Evolutionary conservation across 2,329 filamentous ascomycete genomes (phyloP), one percentile per base, ranked within the genome.

Genomic region (Xylariaceae sp.): DNA sequence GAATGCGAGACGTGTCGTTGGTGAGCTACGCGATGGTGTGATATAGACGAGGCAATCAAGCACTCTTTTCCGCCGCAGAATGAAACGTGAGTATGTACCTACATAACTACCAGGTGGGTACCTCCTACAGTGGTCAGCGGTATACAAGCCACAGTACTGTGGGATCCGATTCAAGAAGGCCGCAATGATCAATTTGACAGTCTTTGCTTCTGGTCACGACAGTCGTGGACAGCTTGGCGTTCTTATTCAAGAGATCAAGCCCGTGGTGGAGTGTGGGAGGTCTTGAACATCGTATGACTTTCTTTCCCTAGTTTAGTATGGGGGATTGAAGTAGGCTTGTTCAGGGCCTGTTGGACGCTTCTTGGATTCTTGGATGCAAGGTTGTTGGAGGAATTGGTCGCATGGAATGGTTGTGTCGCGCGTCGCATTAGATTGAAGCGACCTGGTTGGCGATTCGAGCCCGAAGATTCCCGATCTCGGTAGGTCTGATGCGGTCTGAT

Each of bases 391-490:
- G 22, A 26, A 26, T 26, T 11, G 22, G 22, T 11, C 22, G 22
- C 22, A 26, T 6, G 22, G n/a, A n/a, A n/a, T n/a, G n/a, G n/a
- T n/a, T 11, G 22, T 26, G 22, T 6, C 11, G 22, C 11, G 22
- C 11, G 22, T 26, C 22, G 22, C 22, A 6, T 26, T 26, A 26
- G 11, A 26, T 26, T 26, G 22, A 6, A 26, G 22, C 30, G 30
- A 17, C 13, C 15, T n/a, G 30, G 13, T 47, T 48, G 41, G 41
- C 38, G 42, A 33, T 44, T 50, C 41, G 43, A 32, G 42, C 46
- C 50, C 48, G 50, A 52, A 45, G 42, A 38, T 44, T 43, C 41
- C 50, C 50, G 45, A 47, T 48, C 49, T 47, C 42, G 50, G 50
- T 44, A 48, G 39, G 16, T 49, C 49, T 45, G 43, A 45, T 52